A percentile compares a stretch with the other conserved stretches of the same genome.
Conservation (phyloP, 768 basidiomycete genomes). For the Hortiboletus flavorubellus region DNA sequence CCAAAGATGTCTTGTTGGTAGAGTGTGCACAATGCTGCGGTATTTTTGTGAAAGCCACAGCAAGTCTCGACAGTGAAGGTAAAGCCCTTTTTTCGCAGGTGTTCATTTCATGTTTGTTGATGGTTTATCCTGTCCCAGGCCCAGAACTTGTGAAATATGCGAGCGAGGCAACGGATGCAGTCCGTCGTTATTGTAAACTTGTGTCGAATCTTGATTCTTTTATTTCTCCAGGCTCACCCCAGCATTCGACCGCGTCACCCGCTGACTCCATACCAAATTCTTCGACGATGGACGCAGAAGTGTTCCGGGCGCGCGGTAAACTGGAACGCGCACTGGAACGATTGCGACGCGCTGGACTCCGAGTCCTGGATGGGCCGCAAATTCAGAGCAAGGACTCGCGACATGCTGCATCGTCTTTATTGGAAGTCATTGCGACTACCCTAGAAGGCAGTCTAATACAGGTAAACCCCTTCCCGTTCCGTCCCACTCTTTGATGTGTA, state of each 20-base stretch:
- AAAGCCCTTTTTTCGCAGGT: background rate
- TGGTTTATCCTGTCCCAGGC: conserved; percentile 1
- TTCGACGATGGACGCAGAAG: conserved; percentile 9
- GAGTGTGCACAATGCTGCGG: conserved; percentile 42
- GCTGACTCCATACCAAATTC: background rate
- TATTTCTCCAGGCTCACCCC: background rate
- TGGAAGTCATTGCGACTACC: conserved; percentile 35
- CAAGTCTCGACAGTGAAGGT: conserved; percentile 30
- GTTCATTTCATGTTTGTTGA: background rate
- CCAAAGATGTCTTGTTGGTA: conserved; percentile 21
- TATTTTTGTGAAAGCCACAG: conserved; percentile 42
- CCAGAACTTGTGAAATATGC: conserved; percentile 19
- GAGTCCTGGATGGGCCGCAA: conserved; percentile 39
- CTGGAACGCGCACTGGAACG: conserved; percentile 60
- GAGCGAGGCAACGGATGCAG: conserved; percentile 14
- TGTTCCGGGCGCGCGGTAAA: conserved; percentile 45
- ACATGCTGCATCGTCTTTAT: conserved; percentile 26
- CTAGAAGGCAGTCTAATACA: conserved; percentile 30
- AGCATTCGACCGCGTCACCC: background rate
- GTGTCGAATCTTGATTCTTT: conserved; percentile 10
- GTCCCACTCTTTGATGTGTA: background rate
- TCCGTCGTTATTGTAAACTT: conserved; percentile 21
- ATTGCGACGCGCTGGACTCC: conserved; percentile 48
- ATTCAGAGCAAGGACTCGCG: conserved; percentile 5
- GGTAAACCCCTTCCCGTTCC: conserved; percentile 23